These are phyloP conservation scores for Lactarius psammicola DNA, from an alignment of 768 basidiomycete species.

Conservation along the genomic window DNA sequence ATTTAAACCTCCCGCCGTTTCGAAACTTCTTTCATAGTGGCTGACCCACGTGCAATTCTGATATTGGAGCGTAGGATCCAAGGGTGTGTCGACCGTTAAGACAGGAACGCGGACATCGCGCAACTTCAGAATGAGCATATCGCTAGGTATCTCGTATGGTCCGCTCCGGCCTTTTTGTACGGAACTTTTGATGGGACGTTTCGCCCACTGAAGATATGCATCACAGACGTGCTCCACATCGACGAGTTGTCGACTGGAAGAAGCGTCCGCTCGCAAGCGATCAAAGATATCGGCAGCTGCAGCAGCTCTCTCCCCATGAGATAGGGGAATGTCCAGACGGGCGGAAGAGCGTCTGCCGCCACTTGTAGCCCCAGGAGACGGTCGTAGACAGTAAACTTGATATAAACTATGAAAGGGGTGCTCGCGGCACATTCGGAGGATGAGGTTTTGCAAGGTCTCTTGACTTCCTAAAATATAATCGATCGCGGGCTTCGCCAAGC, in stretches of 20 bases:
- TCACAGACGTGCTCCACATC: constrained; percentile 60
- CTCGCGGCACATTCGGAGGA: constrained; percentile 77
- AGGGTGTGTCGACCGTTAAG: constrained; percentile 64
- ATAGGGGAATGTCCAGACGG: constrained; percentile 42
- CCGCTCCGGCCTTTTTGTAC: constrained; percentile 29
- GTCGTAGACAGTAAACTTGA: constrained; percentile 76
- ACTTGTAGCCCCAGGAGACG: constrained; percentile 32
- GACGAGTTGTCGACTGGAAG: constrained; percentile 41
- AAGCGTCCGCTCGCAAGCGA: constrained; percentile 47
- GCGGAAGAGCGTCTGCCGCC: constrained; percentile 46
- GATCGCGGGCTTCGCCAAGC: constrained; percentile 53
- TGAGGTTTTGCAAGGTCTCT: constrained; percentile 55
- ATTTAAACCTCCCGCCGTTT: constrained; percentile 74
- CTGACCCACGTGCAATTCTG: constrained; percentile 65
- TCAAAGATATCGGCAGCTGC: constrained; percentile 66
- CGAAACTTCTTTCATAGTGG: constrained; percentile 57
- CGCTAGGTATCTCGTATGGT: constrained; percentile 44
- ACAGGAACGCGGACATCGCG: constrained; percentile 71
- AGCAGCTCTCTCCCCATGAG: constrained; percentile 56
- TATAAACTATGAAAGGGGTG: constrained; percentile 95
- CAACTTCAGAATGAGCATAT: constrained; percentile 48
- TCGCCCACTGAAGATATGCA: constrained; percentile 75
- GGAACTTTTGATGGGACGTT: constrained; percentile 47
- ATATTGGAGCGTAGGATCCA: constrained; percentile 73
- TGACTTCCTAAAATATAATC: constrained; percentile 45